Percentiles rank a stretch among this genome's conserved stretches.
Conservation (phyloP, 345 rosid genomes). For the Angophora floribunda region DNA sequence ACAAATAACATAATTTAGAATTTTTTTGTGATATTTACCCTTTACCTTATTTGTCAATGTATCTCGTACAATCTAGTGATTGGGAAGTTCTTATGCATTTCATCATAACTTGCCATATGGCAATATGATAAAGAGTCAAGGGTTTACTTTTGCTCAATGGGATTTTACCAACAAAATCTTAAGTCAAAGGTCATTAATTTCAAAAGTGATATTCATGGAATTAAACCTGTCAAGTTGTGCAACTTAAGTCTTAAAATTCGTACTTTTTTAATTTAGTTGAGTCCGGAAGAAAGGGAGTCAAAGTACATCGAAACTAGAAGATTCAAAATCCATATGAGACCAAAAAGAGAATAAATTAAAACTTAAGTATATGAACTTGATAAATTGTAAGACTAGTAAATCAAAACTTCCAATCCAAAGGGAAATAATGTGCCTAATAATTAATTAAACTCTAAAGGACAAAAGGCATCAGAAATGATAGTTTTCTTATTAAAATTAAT, state of each 20-base stretch:
- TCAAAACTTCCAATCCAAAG: not conserved
- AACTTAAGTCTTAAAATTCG: not conserved
- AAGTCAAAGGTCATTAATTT: not conserved
- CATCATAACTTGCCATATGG: not conserved
- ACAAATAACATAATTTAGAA: too few relatives aligned
- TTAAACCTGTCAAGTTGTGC: not conserved
- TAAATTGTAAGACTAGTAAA: not conserved
- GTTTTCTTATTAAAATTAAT: not conserved
- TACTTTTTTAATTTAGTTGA: not conserved
- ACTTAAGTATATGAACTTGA: not conserved
- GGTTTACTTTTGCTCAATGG: not conserved
- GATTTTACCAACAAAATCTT: not conserved
- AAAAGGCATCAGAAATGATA: not conserved
- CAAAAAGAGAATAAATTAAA: not conserved
- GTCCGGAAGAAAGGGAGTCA: not conserved
- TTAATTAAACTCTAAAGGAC: not conserved
- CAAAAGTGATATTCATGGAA: not conserved
- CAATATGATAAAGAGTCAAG: not conserved
- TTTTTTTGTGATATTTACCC: too few relatives aligned
- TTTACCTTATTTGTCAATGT: not conserved
- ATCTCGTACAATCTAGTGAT: not conserved
- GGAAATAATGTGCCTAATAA: not conserved
- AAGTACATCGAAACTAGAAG: not conserved
- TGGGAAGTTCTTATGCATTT: not conserved
- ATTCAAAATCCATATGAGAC: too few relatives aligned